A percentile compares a stretch with the other conserved stretches of the same genome.
phyloP scores from a whole-genome alignment of 345 rosid species.

The Eucalyptus tenuipes region DNA sequence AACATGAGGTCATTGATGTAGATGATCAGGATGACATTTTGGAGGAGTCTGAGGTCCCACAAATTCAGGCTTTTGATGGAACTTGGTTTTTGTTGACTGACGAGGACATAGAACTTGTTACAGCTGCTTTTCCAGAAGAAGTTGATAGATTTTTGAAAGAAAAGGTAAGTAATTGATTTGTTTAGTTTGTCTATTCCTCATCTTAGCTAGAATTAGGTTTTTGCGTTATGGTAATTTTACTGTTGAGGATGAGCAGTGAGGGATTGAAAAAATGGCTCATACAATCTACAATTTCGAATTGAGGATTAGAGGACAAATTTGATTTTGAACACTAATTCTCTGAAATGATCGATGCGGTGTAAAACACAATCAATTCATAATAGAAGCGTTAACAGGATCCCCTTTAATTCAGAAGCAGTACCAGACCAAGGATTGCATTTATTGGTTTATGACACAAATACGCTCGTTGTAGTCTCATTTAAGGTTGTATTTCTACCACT shows the following conservation, averaged over 20 bases:
- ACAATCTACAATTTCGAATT: neutral
- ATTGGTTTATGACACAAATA: neutral
- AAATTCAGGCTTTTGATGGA: constrained; percentile 38
- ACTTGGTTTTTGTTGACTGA: constrained; percentile 54
- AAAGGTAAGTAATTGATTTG: constrained; percentile 31
- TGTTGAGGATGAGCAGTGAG: neutral
- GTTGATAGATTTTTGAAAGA: constrained; percentile 44
- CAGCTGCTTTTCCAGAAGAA: constrained; percentile 60
- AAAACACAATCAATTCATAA: neutral
- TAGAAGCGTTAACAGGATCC: neutral
- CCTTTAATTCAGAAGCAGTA: neutral
- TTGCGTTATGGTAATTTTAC: neutral
- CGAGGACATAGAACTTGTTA: constrained; percentile 59
- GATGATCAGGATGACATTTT: constrained; percentile 30
- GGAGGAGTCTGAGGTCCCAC: constrained; percentile 34
- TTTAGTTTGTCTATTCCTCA: neutral
- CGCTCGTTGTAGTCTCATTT: neutral
- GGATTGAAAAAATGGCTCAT: neutral
- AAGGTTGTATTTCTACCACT: neutral
- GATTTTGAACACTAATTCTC: neutral
- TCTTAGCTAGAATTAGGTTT: neutral
- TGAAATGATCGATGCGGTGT: neutral
- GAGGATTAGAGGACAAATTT: neutral
- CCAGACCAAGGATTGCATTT: neutral
- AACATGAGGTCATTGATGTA: constrained; percentile 27